phyloP scores from a whole-genome alignment of 768 basidiomycete genomes.

The Leccinum longicurvipes region DNA sequence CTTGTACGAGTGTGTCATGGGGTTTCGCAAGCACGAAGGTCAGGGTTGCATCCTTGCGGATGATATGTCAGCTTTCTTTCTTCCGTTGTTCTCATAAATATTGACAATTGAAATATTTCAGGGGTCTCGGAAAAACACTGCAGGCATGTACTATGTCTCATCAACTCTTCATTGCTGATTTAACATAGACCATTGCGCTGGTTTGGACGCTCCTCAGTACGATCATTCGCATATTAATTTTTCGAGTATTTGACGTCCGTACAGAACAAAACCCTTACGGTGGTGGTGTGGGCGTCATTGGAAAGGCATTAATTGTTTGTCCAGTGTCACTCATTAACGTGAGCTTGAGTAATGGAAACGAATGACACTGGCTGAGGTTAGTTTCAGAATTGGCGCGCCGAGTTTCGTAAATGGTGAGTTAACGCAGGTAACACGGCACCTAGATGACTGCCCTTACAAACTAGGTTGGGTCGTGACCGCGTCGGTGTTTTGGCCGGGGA shows the following conservation, averaged over 20 bases:
- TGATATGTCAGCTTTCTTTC: constrained; percentile 66
- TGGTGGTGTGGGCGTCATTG: constrained; percentile 48
- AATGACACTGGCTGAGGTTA: not conserved
- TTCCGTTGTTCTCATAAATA: constrained; percentile 1
- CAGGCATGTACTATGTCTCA: constrained; percentile 43
- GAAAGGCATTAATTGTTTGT: constrained; percentile 90
- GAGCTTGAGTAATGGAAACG: constrained; percentile 21
- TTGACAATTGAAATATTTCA: constrained; percentile 28
- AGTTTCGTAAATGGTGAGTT: constrained; percentile 91
- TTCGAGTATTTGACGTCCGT: not conserved
- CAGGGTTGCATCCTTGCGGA: constrained; percentile 96
- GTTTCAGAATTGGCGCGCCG: constrained; percentile 86
- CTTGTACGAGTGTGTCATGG: constrained; percentile 96
- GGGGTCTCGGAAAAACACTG: constrained; percentile 97
- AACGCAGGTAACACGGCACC: not conserved
- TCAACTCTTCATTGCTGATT: constrained; percentile 9
- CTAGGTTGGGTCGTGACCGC: constrained; percentile 55
- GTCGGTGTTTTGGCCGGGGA: constrained; percentile 59
- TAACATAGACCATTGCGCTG: constrained; percentile 70
- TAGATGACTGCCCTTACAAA: not conserved
- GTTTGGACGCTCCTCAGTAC: constrained; percentile 90
- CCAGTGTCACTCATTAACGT: constrained; percentile 89
- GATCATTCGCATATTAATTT: constrained; percentile 23
- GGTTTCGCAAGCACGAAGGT: constrained; percentile 84
- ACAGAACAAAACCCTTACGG: constrained; percentile 84